phyloP scores from a whole-genome alignment of 371 early-diverging fungal species.

The Chytridium lagenaria region DNA sequence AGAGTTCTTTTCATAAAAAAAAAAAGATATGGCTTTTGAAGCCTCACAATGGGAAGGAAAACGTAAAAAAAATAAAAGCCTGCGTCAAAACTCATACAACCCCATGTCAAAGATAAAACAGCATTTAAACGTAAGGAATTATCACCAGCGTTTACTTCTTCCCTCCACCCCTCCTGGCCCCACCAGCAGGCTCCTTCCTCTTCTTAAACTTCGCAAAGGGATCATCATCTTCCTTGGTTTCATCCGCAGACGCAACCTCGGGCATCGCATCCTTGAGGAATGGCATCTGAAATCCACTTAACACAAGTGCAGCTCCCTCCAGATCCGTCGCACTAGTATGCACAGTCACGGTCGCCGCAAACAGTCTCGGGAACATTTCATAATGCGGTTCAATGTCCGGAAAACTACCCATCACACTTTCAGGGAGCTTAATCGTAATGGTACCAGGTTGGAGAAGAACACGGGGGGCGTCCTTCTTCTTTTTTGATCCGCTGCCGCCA shows the following conservation, averaged over 20 bases:
- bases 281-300: slow-evolving; percentile 91
- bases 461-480: neutral
- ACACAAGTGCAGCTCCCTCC: slow-evolving; percentile 79
- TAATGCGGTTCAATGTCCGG: slow-evolving; percentile 96
- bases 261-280: slow-evolving; percentile 59
- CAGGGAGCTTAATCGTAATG: slow-evolving; percentile 82
- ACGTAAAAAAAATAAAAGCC: too few relatives aligned
- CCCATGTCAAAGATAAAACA: too few relatives aligned
- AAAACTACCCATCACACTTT: slow-evolving; percentile 79
- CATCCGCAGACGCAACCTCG: slow-evolving; percentile 24
- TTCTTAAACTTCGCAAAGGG: slow-evolving; percentile 55
- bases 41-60: too few relatives aligned
- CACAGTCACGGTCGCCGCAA: slow-evolving; percentile 85
- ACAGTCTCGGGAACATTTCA: slow-evolving; percentile 88
- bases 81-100: too few relatives aligned
- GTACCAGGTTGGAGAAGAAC: slow-evolving; percentile 60
- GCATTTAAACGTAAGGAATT: too few relatives aligned
- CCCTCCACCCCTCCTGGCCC: neutral
- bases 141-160: neutral
- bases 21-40: too few relatives aligned
- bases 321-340: slow-evolving; percentile 85
- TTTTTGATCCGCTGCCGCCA: neutral
- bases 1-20: too few relatives aligned
- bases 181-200: slow-evolving; percentile 30
- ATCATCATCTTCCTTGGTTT: slow-evolving; percentile 38